Base-by-base conservation (phyloP, 345 rosid species). In the Camelina laxa region DNA sequence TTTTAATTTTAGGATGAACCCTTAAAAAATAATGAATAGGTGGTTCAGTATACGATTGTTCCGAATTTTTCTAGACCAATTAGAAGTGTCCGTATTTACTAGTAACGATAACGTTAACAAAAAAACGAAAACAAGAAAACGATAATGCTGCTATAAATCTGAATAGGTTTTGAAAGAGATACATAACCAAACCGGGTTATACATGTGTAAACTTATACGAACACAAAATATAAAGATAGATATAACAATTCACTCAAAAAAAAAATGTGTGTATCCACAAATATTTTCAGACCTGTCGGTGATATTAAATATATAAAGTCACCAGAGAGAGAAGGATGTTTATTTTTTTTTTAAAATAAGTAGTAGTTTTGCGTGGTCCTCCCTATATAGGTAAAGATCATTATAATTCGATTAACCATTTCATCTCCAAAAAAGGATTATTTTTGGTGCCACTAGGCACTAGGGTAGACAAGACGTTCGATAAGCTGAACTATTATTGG, bases 381-480 rank as follows among this genome's bases (percentile, higher is more conserved):
- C 39, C 49, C 17, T n/a, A 30, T 9, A 17, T 51, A 56, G 22
- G 41, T 60, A 49, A 4, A 36, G 14, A 63, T 73, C 57, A 73
- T 56, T 49, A 60, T 50, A 59, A 39, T 21, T 71, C 24, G 60
- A 60, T 71, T 45, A 47, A 57, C 59, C 9, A 65, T 20, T 65
- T 63, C 24, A 12, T 74, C 60, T 65, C 50, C 56, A 9, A 48
- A 74, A 48, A 38, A 8, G 17, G 17, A 38, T 58, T 17, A 12
- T 48, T 48, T 65, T 51, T 66, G 55, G 60, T 67, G 73, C 73
- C 67, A 67, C 78, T 58, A 67, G 73, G 41, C 12, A 38, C 53
- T 58, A 66, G 72, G 5, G 1, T 39, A 39, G 42, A 58, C 67
- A 74, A 66, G 67, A 48, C 67, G 78, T 74, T 66, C 72, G 60